Base-by-base conservation (phyloP, 345 rosid genomes). In the Cardamine occulta region DNA sequence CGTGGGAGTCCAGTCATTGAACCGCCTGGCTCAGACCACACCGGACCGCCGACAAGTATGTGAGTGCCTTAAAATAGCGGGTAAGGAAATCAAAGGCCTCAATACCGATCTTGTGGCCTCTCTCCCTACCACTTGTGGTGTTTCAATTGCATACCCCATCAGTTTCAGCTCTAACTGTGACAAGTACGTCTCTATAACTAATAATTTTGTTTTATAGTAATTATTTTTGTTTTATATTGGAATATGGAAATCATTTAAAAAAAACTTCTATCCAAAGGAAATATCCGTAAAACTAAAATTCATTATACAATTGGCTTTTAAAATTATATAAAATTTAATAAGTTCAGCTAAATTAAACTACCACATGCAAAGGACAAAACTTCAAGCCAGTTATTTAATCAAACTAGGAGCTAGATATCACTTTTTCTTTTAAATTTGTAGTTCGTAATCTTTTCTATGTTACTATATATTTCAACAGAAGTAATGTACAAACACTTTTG, bases 141-240 rank as follows among this genome's bases (percentile, higher is more conserved):
- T 87, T 68, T 64, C 47, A 44, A 17, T 89, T 68, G 90, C 95
- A 17, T 89, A 84, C 87, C 80, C 83, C 78, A 81, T 89, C 84
- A 80, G 83, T 82, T 63, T 77, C 60, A 63, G 77, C 82, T 79
- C 83, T 55, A 54, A 83, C 83, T 87, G 91, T 81, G 39, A 55
- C 49, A 81, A 12, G 91, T 86, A 76, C 60, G 55, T 62, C 51
- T 71, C 60, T 28, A 56, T 19, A 44, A 24, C 42, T 54, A 8
- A 15, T 31, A 4, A 10, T 51, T 73, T 66, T 48, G 28, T 52
- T 60, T 60, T 49, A 8, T 39, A 8, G 8, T 5, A 54, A 1
- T 7, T 40, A 1, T 40, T 8, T 42, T 15, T 21, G 31, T 44
- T 47, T 34, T 17, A 34, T 51, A 15, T 57, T 42, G 73, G 2